Conservation (phyloP, 2,329 filamentous ascomycete genomes). For the Ceratocystis colombiana region DNA sequence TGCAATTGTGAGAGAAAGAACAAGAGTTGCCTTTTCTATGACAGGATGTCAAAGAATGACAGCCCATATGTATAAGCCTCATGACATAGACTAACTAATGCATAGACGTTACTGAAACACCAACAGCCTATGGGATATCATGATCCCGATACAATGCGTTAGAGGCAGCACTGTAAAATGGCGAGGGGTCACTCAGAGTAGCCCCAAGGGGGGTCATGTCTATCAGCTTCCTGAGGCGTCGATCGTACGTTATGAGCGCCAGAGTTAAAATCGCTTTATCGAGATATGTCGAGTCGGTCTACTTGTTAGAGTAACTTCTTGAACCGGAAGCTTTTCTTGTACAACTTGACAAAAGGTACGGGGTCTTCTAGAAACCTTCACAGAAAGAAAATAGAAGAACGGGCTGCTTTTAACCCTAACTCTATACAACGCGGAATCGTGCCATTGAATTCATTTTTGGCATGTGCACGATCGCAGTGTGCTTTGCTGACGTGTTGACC, state of each 20-base stretch:
- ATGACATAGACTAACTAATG: neutral
- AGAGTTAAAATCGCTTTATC: no score
- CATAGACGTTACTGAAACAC: neutral
- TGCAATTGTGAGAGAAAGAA: neutral
- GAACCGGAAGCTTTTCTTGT: neutral
- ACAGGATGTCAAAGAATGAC: neutral
- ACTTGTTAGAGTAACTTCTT: neutral
- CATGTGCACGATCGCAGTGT: neutral
- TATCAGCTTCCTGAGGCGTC: no score
- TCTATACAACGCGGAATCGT: neutral
- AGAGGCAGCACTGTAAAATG: neutral
- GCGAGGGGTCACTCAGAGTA: neutral
- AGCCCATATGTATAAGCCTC: neutral
- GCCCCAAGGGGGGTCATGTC: neutral
- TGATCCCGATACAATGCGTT: neutral
- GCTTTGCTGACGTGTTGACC: neutral
- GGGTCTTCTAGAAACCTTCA: neutral
- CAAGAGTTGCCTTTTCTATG: neutral
- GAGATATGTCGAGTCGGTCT: no score
- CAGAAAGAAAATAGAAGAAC: neutral
- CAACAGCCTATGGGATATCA: neutral
- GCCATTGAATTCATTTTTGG: neutral
- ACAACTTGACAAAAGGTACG: neutral
- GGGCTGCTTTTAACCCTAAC: neutral
- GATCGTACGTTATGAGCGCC: no score